Evolutionary conservation across 257 asterid genomes (phyloP).

Genomic region (Thymus mandschuricus): DNA sequence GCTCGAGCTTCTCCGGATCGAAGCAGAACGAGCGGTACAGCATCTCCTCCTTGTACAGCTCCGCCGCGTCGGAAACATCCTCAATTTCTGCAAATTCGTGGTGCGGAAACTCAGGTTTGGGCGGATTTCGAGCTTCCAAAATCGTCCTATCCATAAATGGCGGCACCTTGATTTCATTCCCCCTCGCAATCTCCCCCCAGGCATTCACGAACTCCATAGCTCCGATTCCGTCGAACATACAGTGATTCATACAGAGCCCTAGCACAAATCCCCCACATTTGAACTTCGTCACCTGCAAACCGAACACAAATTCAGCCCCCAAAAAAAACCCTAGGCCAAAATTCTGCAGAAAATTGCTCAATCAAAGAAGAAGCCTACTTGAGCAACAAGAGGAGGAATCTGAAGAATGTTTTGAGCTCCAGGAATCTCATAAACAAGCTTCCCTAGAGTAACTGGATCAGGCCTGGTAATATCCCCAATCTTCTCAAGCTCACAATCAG

Average conservation of each 20-base stretch:
- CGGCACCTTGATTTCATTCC: conserved; percentile 48
- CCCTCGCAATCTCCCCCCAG: conserved; percentile 86
- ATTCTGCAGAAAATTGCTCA: background rate
- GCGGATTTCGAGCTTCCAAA: conserved; percentile 70
- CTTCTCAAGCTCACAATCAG: conserved; percentile 56
- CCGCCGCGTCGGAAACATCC: conserved; percentile 59
- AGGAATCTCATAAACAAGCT: conserved; percentile 85
- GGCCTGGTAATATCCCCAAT: conserved; percentile 81
- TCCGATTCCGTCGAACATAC: conserved; percentile 89
- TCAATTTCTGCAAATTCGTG: conserved; percentile 75
- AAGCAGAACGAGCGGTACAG: conserved; percentile 71
- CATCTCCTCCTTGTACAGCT: conserved; percentile 72
- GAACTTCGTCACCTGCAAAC: conserved; percentile 75
- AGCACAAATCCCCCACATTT: conserved; percentile 91
- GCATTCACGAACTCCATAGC: conserved; percentile 91
- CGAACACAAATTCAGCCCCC: background rate
- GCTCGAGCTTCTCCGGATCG: conserved; percentile 64
- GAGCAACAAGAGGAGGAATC: conserved; percentile 88
- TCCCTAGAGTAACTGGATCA: conserved; percentile 77
- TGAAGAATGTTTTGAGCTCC: conserved; percentile 65
- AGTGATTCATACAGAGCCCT: conserved; percentile 86
- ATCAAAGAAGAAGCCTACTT: conserved; percentile 41
- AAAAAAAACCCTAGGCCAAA: background rate
- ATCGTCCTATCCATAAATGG: conserved; percentile 83
- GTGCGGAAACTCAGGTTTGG: conserved; percentile 64